Conservation (phyloP, 2,329 filamentous ascomycete genomes). For the Scedosporium apiospermum region DNA sequence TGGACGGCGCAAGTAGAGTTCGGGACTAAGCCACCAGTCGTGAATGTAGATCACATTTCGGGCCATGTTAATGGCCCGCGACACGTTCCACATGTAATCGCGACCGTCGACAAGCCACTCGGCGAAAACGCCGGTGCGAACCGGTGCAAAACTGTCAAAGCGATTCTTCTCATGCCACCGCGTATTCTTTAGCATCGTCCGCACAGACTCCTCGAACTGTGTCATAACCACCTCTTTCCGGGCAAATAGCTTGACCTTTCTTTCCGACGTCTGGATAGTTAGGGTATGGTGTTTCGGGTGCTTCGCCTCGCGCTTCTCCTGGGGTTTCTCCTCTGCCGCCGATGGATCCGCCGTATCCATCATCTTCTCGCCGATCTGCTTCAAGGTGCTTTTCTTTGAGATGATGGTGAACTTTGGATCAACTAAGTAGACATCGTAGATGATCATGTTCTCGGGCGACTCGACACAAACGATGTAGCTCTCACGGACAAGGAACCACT, state of each 20-base stretch:
- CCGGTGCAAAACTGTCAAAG: constrained; percentile 88
- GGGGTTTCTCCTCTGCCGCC: constrained; percentile 2
- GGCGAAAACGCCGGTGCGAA: constrained; percentile 76
- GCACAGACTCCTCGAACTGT: constrained; percentile 91
- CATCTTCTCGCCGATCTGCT: constrained; percentile 46
- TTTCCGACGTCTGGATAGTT: constrained; percentile 81
- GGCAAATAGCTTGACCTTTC: constrained; percentile 83
- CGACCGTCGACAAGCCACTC: constrained; percentile 95
- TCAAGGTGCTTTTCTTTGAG: constrained; percentile 54
- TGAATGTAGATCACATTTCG: constrained; percentile 98
- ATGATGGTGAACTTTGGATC: constrained; percentile 80
- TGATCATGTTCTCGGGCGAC: constrained; percentile 96
- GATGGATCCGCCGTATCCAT: constrained; percentile 24
- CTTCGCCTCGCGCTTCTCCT: background rate
- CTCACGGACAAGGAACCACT: constrained; percentile 97
- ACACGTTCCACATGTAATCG: constrained; percentile 99
- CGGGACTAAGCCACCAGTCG: constrained; percentile 97
- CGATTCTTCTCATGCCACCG: constrained; percentile 76
- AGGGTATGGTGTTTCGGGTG: constrained; percentile 66
- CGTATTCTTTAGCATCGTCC: constrained; percentile 73
- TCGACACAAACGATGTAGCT: constrained; percentile 98
- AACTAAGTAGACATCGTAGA: constrained; percentile 97
- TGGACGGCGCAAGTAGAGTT: constrained; percentile 88
- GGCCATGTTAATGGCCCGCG: constrained; percentile 90
- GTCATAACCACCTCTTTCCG: constrained; percentile 80